Base-by-base conservation (phyloP, 2,329 filamentous ascomycete species). In the Curvularia eragrostidis region DNA sequence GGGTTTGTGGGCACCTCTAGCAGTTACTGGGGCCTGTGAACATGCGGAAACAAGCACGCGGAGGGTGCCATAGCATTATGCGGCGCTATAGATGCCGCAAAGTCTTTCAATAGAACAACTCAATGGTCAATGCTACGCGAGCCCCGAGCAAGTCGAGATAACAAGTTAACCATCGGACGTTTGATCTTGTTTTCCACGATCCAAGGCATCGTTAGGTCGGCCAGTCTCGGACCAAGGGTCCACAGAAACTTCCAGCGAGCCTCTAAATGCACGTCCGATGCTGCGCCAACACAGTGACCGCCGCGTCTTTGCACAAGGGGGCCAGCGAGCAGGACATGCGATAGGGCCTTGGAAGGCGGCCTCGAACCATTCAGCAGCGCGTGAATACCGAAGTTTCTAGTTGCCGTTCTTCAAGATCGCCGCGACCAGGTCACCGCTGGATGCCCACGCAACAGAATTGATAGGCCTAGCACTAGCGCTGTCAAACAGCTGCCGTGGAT, bases 171-270 rank as follows among this genome's bases (percentile, higher is more conserved):
- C 39, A 58, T 57, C 55, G 26, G 28, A 39, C 48, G 8, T 46
- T 21, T 43, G 41, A 10, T 58, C 39, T 39, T 15, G 50, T 54
- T 44, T 46, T 24, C 48, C 46, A 50, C 44, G 46, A 58, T 54
- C 46, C 49, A 26, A 38, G 43, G 42, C 49, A 58, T 32, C 53
- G 41, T 28, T 28, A 59, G 41, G 52, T 61, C 61, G 60, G 62
- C 52, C 48, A 56, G 48, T 48, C 41, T 63, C 59, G 59, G 59
- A 60, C 48, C 43, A 32, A 41, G 42, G 59, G 48, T 59, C 62
- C 61, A 66, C 61, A 63, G 59, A 64, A 63, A 54, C 54, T 48
- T 57, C 53, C 54, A 54, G 61, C 59, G 59, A 59, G 52, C 56
- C 42, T 60, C 46, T 54, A 32, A 48, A 50, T 32, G 32, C 51